Conservation (phyloP, 2,329 filamentous ascomycete species). For the Hirsutella minnesotensis region DNA sequence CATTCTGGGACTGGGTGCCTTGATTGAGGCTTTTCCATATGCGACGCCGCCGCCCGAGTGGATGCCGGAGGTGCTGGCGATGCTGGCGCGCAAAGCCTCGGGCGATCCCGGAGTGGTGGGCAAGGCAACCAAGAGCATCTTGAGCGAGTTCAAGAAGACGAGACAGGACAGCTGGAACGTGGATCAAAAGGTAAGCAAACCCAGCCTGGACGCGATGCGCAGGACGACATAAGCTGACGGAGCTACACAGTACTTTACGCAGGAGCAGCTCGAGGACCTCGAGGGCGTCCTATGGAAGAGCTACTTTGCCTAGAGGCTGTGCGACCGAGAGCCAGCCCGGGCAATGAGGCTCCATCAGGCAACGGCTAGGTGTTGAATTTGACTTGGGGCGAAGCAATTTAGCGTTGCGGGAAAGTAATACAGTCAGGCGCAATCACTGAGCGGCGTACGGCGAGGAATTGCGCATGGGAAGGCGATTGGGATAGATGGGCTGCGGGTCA, state of each 20-base stretch:
- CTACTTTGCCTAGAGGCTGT: constrained; percentile 65
- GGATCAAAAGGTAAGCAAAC: constrained; percentile 92
- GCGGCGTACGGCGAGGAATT: too few relatives aligned
- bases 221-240: constrained; percentile 5
- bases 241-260: constrained; percentile 57
- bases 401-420: too few relatives aligned
- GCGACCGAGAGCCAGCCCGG: neutral
- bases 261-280: constrained; percentile 86
- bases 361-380: too few relatives aligned
- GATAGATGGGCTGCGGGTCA: too few relatives aligned
- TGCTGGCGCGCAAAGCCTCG: constrained; percentile 72
- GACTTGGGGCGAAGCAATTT: neutral
- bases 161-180: constrained; percentile 97
- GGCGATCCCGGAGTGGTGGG: constrained; percentile 86
- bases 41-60: constrained; percentile 81
- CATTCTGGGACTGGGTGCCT: constrained; percentile 77
- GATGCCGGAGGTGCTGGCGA: constrained; percentile 88
- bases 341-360: too few relatives aligned
- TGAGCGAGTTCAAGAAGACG: constrained; percentile 99
- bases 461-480: too few relatives aligned
- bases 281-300: constrained; percentile 99
- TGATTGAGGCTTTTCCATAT: constrained; percentile 95
- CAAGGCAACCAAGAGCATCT: constrained; percentile 85
- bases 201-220: too few relatives aligned
- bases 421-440: too few relatives aligned